Base-by-base conservation (phyloP, 768 basidiomycete genomes). In the Phlebiopsis flavidoalba region DNA sequence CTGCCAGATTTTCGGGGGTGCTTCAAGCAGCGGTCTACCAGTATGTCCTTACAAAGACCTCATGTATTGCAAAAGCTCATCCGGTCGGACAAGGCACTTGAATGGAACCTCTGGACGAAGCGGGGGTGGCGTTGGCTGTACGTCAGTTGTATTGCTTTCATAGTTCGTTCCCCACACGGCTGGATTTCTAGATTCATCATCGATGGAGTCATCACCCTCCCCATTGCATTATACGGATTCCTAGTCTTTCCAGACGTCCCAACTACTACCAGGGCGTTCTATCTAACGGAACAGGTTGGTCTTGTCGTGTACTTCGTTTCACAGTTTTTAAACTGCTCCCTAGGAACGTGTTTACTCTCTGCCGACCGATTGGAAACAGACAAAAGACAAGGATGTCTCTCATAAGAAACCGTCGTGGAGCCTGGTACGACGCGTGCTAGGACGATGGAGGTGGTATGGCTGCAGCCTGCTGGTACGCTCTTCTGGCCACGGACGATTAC, bases 211-310 rank as follows among this genome's bases (percentile, higher is more conserved):
- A 87, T 88, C 53, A 87, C 87, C 4, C 70, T 88, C 15, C 87
- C 87, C 0, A 85, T 90, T 62, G 87, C 88, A 1, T 66, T 88
- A 8, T 88, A 87, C 68, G 87, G 87, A 0, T 89, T 88, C 67
- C 65, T 87, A 31, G 76, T 88, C 36, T 91, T 91, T 69, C 91
- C 89, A 15, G 86, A 89, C 67, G 77, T 85, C 8, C 89, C 88
- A 0, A 74, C 79, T 15, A 85, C 82, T 0, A 88, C 86, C 2
- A 79, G 72, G 24, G 86, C 84, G 1, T 84, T 84, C 58, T 90
- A 87, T 72, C 76, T 90, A 10, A 80, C 79, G 3, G 67, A 80
- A 63, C 80, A 86, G 73, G 87, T 83, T n/a, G n/a, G n/a, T n/a
- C n/a, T n/a, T n/a, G n/a, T n/a, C n/a, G n/a, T n/a, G n/a, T n/a